Evolutionary conservation across 1,139 yeast genomes (phyloP).

Genomic region (Arxiozyma telluris): DNA sequence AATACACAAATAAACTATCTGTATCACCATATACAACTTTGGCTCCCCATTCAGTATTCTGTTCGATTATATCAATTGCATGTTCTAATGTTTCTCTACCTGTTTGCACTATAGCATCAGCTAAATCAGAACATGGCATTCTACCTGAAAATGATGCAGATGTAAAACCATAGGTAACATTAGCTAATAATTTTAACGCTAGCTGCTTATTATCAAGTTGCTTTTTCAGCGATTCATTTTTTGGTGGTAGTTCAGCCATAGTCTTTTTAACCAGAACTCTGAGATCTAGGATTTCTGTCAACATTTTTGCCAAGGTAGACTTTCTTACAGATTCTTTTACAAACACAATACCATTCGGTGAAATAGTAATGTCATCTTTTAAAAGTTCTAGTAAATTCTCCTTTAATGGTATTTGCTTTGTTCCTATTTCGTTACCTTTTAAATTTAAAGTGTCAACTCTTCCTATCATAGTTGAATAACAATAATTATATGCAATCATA

Average conservation of each 20-base stretch:
- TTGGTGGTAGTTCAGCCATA: slow-evolving; percentile 42
- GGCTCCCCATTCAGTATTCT: slow-evolving; percentile 61
- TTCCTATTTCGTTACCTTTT: slow-evolving; percentile 45
- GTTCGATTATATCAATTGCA: slow-evolving; percentile 63
- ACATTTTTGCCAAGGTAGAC: slow-evolving; percentile 74
- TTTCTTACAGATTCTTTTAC: slow-evolving; percentile 57
- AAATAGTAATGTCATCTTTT: slow-evolving; percentile 47
- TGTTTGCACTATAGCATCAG: slow-evolving; percentile 87
- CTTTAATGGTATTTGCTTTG: slow-evolving; percentile 42
- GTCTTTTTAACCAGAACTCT: slow-evolving; percentile 72
- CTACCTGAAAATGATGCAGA: slow-evolving; percentile 93
- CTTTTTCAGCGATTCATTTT: slow-evolving; percentile 36
- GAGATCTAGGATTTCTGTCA: slow-evolving; percentile 70
- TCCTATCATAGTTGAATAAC: slow-evolving; percentile 83
- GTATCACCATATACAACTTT: slow-evolving; percentile 96
- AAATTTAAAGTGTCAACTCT: slow-evolving; percentile 46
- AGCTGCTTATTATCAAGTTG: slow-evolving; percentile 70
- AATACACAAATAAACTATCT: slow-evolving; percentile 80
- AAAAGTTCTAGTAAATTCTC: slow-evolving; percentile 50
- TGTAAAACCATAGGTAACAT: slow-evolving; percentile 92
- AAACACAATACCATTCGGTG: slow-evolving; percentile 85
- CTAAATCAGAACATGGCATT: slow-evolving; percentile 93
- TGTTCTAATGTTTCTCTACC: slow-evolving; percentile 75
- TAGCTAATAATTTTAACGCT: slow-evolving; percentile 83
- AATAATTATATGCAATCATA: slow-evolving; percentile 83